phyloP scores from a whole-genome alignment of 2,329 filamentous ascomycete species.

The Epichloe glyceriae region DNA sequence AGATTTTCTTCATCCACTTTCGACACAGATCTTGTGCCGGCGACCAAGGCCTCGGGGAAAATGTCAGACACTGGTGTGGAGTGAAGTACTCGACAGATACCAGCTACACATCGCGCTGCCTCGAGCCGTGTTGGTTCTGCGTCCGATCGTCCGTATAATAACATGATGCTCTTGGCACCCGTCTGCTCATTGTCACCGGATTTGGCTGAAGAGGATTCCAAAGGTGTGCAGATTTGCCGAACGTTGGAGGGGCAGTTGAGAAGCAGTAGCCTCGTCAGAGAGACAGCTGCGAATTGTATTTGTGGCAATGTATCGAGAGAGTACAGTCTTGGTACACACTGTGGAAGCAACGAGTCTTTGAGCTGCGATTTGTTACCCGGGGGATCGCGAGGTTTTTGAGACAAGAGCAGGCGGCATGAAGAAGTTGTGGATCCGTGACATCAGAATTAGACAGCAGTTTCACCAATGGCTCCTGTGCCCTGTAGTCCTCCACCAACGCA shows the following conservation, averaged over 20 bases:
- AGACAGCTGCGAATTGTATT: slow-evolving; percentile 47
- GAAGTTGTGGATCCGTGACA: slow-evolving; percentile 34
- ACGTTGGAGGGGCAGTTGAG: slow-evolving; percentile 40
- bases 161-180: slow-evolving; percentile 23
- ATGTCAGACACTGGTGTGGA: slow-evolving; percentile 20
- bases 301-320: slow-evolving; percentile 36
- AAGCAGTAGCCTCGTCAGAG: slow-evolving; percentile 43
- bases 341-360: slow-evolving; percentile 31
- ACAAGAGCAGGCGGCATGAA: slow-evolving; percentile 45
- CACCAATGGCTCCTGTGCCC: slow-evolving; percentile 31
- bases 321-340: slow-evolving; percentile 41
- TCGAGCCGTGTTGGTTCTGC: slow-evolving; percentile 45
- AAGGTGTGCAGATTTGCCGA: slow-evolving; percentile 30
- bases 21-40: not conserved
- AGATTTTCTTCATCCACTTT: slow-evolving; percentile 3
- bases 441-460: slow-evolving; percentile 28
- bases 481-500: slow-evolving; percentile 31
- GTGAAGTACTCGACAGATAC: slow-evolving; percentile 43
- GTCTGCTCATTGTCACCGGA: slow-evolving; percentile 14
- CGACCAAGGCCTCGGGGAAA: slow-evolving; percentile 15
- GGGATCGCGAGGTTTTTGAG: slow-evolving; percentile 54
- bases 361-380: slow-evolving; percentile 38
- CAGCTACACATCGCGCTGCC: slow-evolving; percentile 38
- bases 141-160: slow-evolving; percentile 25
- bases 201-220: slow-evolving; percentile 16